phyloP scores from a whole-genome alignment of 2,329 filamentous ascomycete genomes.

The Fusarium coffeatum region DNA sequence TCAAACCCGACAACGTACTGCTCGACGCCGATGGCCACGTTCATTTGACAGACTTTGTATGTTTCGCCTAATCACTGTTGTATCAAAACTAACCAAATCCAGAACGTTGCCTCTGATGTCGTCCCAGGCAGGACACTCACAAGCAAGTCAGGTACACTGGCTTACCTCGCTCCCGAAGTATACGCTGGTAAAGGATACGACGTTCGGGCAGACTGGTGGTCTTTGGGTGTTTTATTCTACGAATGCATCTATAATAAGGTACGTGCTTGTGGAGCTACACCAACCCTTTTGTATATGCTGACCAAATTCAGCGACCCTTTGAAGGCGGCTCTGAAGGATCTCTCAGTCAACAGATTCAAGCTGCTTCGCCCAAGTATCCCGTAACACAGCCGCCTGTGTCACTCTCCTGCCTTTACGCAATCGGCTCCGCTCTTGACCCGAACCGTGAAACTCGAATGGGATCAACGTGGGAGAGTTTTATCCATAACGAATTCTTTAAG shows the following conservation, averaged over 20 bases:
- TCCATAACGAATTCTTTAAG: slow-evolving; percentile 88
- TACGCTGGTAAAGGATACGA: slow-evolving; percentile 92
- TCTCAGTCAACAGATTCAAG: slow-evolving; percentile 82
- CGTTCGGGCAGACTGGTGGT: slow-evolving; percentile 97
- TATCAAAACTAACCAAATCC: slow-evolving; percentile 16
- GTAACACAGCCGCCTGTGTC: slow-evolving; percentile 92
- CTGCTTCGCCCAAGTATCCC: slow-evolving; percentile 86
- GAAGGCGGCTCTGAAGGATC: slow-evolving; percentile 88
- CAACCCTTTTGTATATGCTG: slow-evolving; percentile 11
- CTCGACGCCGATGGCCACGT: slow-evolving; percentile 92
- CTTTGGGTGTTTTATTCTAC: slow-evolving; percentile 96
- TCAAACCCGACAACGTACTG: slow-evolving; percentile 92
- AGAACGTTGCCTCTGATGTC: slow-evolving; percentile 98
- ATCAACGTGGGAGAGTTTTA: slow-evolving; percentile 87
- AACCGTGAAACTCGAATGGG: slow-evolving; percentile 86
- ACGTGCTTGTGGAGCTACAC: slow-evolving; percentile 49
- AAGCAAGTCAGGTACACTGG: slow-evolving; percentile 96
- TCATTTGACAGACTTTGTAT: slow-evolving; percentile 95
- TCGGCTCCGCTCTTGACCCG: slow-evolving; percentile 83
- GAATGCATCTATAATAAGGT: slow-evolving; percentile 99
- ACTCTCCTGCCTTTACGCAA: slow-evolving; percentile 87
- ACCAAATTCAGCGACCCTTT: slow-evolving; percentile 78
- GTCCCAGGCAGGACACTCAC: slow-evolving; percentile 83
- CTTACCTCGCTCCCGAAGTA: slow-evolving; percentile 95
- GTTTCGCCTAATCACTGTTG: slow-evolving; percentile 49